Base-by-base conservation (phyloP, 2,329 filamentous ascomycete genomes). In the Neospermospora avenae region DNA sequence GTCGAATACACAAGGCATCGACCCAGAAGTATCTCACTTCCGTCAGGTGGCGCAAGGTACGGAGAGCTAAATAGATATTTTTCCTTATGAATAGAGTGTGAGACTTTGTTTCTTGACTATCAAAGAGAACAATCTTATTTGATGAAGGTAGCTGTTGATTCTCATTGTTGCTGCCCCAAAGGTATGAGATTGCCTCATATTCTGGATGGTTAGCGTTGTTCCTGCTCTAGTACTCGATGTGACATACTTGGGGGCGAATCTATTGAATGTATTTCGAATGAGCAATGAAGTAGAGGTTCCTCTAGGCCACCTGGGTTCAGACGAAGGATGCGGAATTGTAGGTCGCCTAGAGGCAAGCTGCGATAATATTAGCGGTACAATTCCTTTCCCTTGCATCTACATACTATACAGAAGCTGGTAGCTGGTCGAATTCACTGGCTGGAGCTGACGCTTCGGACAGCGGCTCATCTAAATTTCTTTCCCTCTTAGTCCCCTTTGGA, bases 1-100 rank as follows among this genome's bases (percentile, higher is more conserved):
- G 63, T 51, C 71, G 67, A 28, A 70, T 67, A 49, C 70, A 72
- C 8, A 72, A 57, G 16, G 67, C 66, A 41, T 67, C 65, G 25
- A 72, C 61, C 68, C 68, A 72, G 34, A 70, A 59, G 7, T 10
- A 22, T 28, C 57, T 52, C 3, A 18, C 8, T 8, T 49, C 13
- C n/a, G 4, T 56, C 3, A 51, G 46, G 25, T 63, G 60, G 11
- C 63, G 60, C 8, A 65, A 41, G 25, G 39, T 58, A 28, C 35
- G 52, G 2, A 65, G 61, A 18, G 60, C 60, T 18, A 35, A 16
- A 18, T 60, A 49, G 3, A 65, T 39, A 45, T 59, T 59, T 13
- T 31, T 42, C 25, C 58, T 41, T 20, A 63, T 64, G 41, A 35
- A 53, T 18, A 57, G 37, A 11, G 18, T 34, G 35, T 62, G 46